These are phyloP conservation scores for Kodamaea laetipori DNA, from an alignment of 805 yeast genomes.

Conservation along the genomic window DNA sequence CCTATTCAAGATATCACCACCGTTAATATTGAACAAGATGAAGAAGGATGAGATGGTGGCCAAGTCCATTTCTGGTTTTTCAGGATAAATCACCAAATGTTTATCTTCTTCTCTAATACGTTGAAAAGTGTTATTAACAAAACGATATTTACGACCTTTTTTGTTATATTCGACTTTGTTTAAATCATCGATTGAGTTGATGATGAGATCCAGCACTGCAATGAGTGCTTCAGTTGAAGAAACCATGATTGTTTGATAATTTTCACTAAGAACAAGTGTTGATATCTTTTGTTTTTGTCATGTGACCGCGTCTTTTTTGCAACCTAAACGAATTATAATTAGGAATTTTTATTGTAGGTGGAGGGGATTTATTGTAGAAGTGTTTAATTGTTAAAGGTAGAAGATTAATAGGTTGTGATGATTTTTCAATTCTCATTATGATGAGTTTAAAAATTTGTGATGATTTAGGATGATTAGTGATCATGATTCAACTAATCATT, in stretches of 20 bases:
- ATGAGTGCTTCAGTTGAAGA: conserved; percentile 38
- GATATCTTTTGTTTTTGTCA: neutral
- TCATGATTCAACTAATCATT: too few relatives aligned
- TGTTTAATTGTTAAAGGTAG: too few relatives aligned
- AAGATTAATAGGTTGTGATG: too few relatives aligned
- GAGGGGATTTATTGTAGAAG: too few relatives aligned
- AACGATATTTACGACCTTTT: conserved; percentile 52
- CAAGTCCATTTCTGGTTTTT: conserved; percentile 28
- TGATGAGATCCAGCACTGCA: conserved; percentile 36
- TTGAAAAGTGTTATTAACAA: conserved; percentile 50
- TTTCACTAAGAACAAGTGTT: conserved; percentile 1
- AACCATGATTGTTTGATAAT: conserved; percentile 15
- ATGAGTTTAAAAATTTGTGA: too few relatives aligned
- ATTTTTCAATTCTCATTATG: too few relatives aligned
- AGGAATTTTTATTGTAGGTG: too few relatives aligned
- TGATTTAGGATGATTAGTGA: too few relatives aligned
- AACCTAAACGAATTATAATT: too few relatives aligned
- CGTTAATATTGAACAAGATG: conserved; percentile 38
- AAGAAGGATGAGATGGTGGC: conserved; percentile 47
- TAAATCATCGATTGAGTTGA: conserved; percentile 35
- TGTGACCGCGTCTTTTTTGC: neutral
- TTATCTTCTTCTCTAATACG: conserved; percentile 52
- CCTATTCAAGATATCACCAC: conserved; percentile 38
- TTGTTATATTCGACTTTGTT: conserved; percentile 39
- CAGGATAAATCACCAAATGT: conserved; percentile 44